Conservation (phyloP, 2,329 filamentous ascomycete species). For the Sporothrix sp. region DNA sequence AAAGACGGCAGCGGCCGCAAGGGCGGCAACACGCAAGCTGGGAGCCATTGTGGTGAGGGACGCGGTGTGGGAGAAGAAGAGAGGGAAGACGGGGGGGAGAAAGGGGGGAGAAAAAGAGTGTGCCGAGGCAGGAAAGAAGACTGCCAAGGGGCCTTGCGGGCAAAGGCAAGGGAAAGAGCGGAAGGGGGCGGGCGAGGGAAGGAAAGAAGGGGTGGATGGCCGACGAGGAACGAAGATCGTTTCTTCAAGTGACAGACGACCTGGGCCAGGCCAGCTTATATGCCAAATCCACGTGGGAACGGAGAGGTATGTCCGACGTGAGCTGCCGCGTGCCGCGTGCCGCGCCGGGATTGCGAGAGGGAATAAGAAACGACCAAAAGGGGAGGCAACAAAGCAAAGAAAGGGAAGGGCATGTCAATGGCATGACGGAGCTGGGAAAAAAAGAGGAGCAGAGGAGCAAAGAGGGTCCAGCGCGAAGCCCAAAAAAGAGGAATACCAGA, state of each 20-base stretch:
- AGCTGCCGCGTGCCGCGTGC: constrained; percentile 6
- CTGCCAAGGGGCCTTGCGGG: not conserved
- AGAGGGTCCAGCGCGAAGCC: not conserved
- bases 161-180: not conserved
- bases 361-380: not conserved
- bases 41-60: not conserved
- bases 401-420: not conserved
- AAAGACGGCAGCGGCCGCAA: constrained; percentile 10
- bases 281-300: constrained; percentile 9
- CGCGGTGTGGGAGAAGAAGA: not conserved
- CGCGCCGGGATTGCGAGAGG: not conserved
- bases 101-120: not conserved
- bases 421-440: not conserved
- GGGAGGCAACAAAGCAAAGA: not conserved
- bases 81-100: not conserved
- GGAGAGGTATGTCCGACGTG: not conserved
- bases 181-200: not conserved
- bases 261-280: not conserved
- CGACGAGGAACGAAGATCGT: constrained; percentile 13
- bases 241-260: constrained; percentile 1
- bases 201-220: not conserved
- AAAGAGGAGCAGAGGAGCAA: constrained; percentile 1
- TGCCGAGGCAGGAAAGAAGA: not conserved
- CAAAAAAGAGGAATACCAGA: not conserved
- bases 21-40: constrained; percentile 3